A percentile compares a stretch with the other conserved stretches of the same genome.
Conservation (phyloP, 2,329 filamentous ascomycete genomes). For the Hypoxylon sp. region DNA sequence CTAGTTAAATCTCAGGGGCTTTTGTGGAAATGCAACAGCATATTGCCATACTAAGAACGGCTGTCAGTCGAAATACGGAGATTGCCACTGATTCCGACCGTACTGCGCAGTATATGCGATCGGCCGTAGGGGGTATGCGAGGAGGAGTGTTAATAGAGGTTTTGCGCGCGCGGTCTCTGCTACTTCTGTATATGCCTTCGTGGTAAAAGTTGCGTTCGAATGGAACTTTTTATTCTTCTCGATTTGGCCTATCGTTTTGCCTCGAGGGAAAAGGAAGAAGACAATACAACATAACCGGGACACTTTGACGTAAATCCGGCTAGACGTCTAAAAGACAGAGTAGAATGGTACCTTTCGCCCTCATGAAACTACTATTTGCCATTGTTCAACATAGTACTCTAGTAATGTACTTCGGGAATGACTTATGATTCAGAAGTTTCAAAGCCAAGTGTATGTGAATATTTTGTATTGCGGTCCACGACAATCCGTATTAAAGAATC, state of each 20-base stretch:
- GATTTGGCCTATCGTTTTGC: neutral
- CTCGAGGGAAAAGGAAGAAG: neutral
- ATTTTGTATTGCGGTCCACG: neutral
- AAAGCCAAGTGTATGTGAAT: neutral
- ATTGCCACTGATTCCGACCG: constrained; percentile 37
- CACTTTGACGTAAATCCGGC: neutral
- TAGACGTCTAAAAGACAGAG: neutral
- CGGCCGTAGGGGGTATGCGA: neutral
- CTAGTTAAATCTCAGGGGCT: constrained; percentile 47
- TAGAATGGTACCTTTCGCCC: neutral
- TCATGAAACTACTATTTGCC: neutral
- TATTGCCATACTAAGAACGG: constrained; percentile 50
- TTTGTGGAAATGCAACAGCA: constrained; percentile 52
- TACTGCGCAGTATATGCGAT: neutral
- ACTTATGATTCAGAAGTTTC: neutral
- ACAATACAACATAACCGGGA: neutral
- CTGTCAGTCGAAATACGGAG: constrained; percentile 52
- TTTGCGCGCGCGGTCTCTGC: neutral
- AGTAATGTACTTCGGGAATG: neutral
- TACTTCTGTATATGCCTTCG: neutral
- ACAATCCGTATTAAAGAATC: neutral
- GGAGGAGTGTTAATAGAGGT: neutral
- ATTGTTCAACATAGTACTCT: neutral
- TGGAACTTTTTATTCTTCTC: neutral
- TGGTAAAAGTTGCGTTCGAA: neutral